Evolutionary conservation across 305 asterid species (phyloP).

Genomic region (Fraxinus floribunda): DNA sequence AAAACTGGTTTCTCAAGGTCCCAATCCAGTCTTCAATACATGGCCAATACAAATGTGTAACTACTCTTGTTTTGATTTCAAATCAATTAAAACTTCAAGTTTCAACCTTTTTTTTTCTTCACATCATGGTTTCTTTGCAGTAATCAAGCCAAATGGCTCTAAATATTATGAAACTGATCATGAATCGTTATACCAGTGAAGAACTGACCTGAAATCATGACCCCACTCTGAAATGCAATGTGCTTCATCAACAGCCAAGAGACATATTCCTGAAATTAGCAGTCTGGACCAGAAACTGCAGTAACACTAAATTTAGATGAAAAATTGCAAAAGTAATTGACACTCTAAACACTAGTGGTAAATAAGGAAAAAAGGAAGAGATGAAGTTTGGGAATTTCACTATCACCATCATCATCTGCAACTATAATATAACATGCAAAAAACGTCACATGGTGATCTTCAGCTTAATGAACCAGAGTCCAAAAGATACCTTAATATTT

Average conservation of each 20-base stretch:
- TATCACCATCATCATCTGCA: background rate
- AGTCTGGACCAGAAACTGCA: conserved; percentile 91
- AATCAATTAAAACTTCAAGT: background rate
- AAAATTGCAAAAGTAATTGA: background rate
- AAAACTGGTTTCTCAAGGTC: background rate
- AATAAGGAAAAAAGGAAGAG: background rate
- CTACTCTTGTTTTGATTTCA: conserved; percentile 4
- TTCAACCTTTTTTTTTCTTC: conserved; percentile 9
- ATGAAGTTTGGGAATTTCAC: conserved; percentile 2
- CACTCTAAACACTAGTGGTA: background rate
- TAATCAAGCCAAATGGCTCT: conserved; percentile 5
- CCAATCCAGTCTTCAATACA: background rate
- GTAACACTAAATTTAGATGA: background rate
- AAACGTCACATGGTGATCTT: background rate
- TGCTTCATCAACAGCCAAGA: conserved; percentile 96
- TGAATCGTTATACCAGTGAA: background rate
- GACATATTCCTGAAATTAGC: conserved; percentile 69
- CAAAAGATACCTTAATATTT: background rate
- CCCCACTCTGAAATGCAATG: conserved; percentile 99
- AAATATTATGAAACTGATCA: conserved; percentile 4
- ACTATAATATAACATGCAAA: background rate
- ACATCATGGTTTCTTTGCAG: background rate
- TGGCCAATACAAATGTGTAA: background rate
- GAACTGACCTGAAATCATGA: conserved; percentile 73
- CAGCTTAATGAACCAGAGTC: background rate